Base-by-base conservation (phyloP, 2,329 filamentous ascomycete species). In the Penicillium rolfsii region DNA sequence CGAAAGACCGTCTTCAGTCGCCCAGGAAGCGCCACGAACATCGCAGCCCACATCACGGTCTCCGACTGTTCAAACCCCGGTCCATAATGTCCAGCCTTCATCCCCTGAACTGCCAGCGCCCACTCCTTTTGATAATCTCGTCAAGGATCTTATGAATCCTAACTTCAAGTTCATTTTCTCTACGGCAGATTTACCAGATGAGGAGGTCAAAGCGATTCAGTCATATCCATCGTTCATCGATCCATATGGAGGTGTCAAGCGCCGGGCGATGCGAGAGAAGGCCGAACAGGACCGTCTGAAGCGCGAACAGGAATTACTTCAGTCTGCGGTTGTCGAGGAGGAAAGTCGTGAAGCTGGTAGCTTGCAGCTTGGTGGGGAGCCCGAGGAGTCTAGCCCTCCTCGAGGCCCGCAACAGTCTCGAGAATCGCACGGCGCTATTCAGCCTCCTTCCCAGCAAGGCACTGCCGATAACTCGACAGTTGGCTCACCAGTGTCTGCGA, bases 321-420 rank as follows among this genome's bases (percentile, higher is more conserved):
- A 83, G 64, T 79, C 82, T 26, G 76, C 79, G 16, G 76, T 77
- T 4, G 82, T 84, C 48, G 82, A 83, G 30, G 93, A 97, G 65
- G 91, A 91, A 59, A 89, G 90, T 59, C 87, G 87, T 1, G 93
- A 95, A 76, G 90, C 90, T 67, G 91, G 91, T 14, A 98, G 94
- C 73, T 82, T 95, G 60, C 93, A 96, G 60, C 83, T 98, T 19
- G 94, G 94, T 59, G 94, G 94, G 46, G 94, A 98, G 74, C 94
- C 94, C 0, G 94, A 98, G 73, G 92, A 96, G 67, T 84, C 85
- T 63, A 89, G 91, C 24, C 77, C 73, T 5, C 70, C 74, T 0
- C 71, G 76, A 56, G 73, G 71, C 59, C 64, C 82, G 19, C 84
- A 28, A 22, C 52, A 86, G 53, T 77, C 77, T 41, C 80, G 84